Evolutionary conservation across 2,329 filamentous ascomycete species (phyloP).

Genomic region (Thyridium curvatum): DNA sequence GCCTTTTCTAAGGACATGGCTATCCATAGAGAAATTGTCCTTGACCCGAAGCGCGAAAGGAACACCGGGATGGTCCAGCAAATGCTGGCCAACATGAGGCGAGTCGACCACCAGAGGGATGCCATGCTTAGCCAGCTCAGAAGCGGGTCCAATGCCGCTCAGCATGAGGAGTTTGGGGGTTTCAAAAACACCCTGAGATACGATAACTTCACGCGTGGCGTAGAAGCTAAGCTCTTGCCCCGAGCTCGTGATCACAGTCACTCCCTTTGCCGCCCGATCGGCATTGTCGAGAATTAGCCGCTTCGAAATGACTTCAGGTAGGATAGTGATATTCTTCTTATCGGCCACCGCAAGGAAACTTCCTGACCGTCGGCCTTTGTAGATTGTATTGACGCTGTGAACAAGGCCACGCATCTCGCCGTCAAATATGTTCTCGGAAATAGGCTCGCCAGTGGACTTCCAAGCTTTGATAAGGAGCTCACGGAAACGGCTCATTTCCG

Average conservation of each 20-base stretch:
- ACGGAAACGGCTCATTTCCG: constrained; percentile 44
- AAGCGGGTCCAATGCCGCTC: constrained; percentile 52
- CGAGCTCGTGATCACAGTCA: constrained; percentile 35
- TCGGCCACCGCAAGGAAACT: constrained; percentile 43
- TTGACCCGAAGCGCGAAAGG: constrained; percentile 39
- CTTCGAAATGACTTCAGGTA: constrained; percentile 42
- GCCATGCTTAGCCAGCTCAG: constrained; percentile 43
- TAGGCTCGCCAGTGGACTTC: constrained; percentile 43
- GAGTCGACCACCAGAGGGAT: constrained; percentile 50
- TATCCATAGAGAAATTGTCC: constrained; percentile 31
- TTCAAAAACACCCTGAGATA: constrained; percentile 52
- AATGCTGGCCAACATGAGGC: constrained; percentile 57
- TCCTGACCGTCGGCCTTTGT: constrained; percentile 47
- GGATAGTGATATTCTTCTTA: constrained; percentile 49
- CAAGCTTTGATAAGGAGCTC: constrained; percentile 43
- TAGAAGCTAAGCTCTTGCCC: constrained; percentile 36
- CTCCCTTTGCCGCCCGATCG: constrained; percentile 25
- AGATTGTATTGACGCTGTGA: constrained; percentile 49
- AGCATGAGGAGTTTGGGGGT: constrained; percentile 60
- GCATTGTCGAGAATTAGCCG: constrained; percentile 21
- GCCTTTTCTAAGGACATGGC: constrained; percentile 30
- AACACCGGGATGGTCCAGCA: constrained; percentile 56
- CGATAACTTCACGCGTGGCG: constrained; percentile 41
- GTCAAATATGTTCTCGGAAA: constrained; percentile 48
- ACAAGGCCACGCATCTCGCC: constrained; percentile 48